These are phyloP conservation scores for Arachis monticola DNA, from an alignment of 331 rosid genomes.

Conservation along the genomic window DNA sequence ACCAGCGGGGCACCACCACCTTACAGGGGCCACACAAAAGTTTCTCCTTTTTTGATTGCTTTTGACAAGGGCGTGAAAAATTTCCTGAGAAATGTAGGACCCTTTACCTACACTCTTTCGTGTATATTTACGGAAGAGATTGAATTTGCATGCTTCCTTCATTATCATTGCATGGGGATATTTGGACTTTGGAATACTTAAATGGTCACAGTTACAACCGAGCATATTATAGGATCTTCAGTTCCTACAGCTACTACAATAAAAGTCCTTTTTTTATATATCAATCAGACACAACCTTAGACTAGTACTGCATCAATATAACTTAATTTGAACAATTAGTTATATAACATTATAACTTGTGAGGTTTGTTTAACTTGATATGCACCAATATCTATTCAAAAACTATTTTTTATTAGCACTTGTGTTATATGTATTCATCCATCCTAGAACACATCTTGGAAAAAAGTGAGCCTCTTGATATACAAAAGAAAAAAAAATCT, in stretches of 20 bases:
- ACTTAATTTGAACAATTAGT: not conserved
- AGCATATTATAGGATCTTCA: constrained; percentile 21
- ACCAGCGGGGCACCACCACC: constrained; percentile 47
- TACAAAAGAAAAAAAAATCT: too few species aligned
- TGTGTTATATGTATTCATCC: too few species aligned
- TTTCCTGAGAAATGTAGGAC: constrained; percentile 54
- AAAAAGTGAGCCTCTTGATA: too few species aligned
- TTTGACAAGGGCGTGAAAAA: constrained; percentile 70
- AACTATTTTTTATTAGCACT: too few species aligned
- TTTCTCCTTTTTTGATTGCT: constrained; percentile 47
- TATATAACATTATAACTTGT: too few species aligned
- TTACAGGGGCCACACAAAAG: constrained; percentile 48
- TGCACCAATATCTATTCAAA: too few species aligned
- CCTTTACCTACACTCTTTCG: constrained; percentile 45
- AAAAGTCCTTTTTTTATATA: not conserved
- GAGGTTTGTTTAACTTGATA: too few species aligned
- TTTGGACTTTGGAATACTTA: constrained; percentile 48
- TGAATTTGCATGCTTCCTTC: constrained; percentile 21
- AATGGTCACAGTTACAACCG: constrained; percentile 15
- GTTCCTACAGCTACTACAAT: not conserved
- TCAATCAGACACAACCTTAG: not conserved
- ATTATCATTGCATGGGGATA: constrained; percentile 27
- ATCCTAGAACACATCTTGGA: too few species aligned
- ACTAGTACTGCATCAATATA: not conserved
- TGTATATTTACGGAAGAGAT: constrained; percentile 28